A percentile compares a stretch with the other conserved stretches of the same genome.
These are phyloP conservation scores for Colletotrichum viniferum DNA, from an alignment of 2,329 filamentous ascomycete genomes.

Conservation along the genomic window DNA sequence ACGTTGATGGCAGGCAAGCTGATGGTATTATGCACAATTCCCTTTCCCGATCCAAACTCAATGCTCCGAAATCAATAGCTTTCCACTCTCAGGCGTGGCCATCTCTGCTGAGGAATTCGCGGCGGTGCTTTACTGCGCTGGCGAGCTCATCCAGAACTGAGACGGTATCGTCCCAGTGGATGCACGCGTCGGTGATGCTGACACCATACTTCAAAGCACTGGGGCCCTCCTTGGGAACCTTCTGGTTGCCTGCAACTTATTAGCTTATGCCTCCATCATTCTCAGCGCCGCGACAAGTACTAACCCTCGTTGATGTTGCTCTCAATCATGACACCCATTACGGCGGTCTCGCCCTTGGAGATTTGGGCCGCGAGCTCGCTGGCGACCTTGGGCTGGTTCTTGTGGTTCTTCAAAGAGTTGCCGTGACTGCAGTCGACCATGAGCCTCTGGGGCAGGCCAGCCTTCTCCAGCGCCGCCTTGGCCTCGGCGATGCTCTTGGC, in stretches of 20 bases:
- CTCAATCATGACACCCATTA: slow-evolving; percentile 99
- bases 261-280: slow-evolving; percentile 21
- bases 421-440: slow-evolving; percentile 99
- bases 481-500: slow-evolving; percentile 82
- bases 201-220: slow-evolving; percentile 88
- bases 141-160: slow-evolving; percentile 78
- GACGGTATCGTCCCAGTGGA: slow-evolving; percentile 91
- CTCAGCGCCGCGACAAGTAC: slow-evolving; percentile 24
- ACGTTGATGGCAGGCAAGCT: not conserved
- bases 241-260: slow-evolving; percentile 73
- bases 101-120: slow-evolving; percentile 44
- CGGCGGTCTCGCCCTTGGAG: slow-evolving; percentile 78
- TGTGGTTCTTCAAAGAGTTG: slow-evolving; percentile 95
- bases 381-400: slow-evolving; percentile 95
- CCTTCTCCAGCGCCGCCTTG: slow-evolving; percentile 77
- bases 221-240: slow-evolving; percentile 87
- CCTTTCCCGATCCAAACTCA: not conserved
- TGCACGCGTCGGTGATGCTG: slow-evolving; percentile 97
- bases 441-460: slow-evolving; percentile 75
- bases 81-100: not conserved
- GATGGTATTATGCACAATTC: not conserved
- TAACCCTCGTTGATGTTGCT: slow-evolving; percentile 92
- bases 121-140: slow-evolving; percentile 76
- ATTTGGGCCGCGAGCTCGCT: slow-evolving; percentile 84
- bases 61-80: not conserved